Base-by-base conservation (phyloP, 495 filamentous ascomycete genomes). In the Talaromyces stipitatus region DNA sequence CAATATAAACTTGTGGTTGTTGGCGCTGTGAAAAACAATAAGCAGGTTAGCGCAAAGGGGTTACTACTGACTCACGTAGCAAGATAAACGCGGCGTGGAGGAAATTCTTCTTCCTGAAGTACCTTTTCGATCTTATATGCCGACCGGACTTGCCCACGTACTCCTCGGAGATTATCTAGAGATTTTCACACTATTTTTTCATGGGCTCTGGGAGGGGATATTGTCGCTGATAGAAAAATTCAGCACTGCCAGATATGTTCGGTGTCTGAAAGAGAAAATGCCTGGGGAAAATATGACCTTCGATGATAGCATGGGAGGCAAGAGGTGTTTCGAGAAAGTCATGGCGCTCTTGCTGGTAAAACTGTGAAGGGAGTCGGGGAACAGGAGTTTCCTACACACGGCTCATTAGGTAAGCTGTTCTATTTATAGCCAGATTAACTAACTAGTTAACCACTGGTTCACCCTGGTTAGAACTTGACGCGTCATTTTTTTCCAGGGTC, bases 1-100 rank as follows among this genome's bases (percentile, higher is more conserved):
- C 62, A 75, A 55, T 41, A 74, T 66, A 47, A 74, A 74, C 61
- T 64, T 73, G 56, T 71, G 65, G 32, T 66, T 64, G 28, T 65
- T 66, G 33, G 70, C 67, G 48, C 72, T 73, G 26, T 50, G 28
- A 58, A 57, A 12, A 59, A 61, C 41, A 57, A 55, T 52, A 50
- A 61, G 58, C 27, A 50, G 53, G 57, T 52, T 43, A 55, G n/a
- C 29, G 18, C 47, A 28, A 60, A 24, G 11, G 24, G 41, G 45
- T 11, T 53, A 23, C 43, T 18, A 54, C 47, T 29, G 55, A 48
- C 65, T 33, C 32, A 61, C 57, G 54, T 55, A 26, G 65, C 63
- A 59, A 58, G 61, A 58, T 58, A 68, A 53, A 68, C 61, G 23
- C 62, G 61, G 32, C 57, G 59, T 50, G 54, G 61, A 7, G 61